A percentile compares a stretch with the other conserved stretches of the same genome.
phyloP scores from a whole-genome alignment of 192 early-diverging fungal genomes.

The Coemansia sp. region DNA sequence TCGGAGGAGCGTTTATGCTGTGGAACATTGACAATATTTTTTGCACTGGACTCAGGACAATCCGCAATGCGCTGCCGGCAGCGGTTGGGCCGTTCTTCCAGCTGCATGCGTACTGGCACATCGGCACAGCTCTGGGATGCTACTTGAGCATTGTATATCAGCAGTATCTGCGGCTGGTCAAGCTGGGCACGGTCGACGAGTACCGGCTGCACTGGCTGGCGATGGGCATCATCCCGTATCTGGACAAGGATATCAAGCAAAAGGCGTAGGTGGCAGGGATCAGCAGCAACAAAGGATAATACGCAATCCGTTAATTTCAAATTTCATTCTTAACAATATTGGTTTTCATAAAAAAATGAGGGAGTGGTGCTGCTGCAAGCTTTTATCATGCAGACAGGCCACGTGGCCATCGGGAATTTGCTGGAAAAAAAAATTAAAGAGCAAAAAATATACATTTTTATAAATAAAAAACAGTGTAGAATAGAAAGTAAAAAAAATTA shows the following conservation, averaged over 20 bases:
- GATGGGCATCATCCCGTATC: slow-evolving; percentile 49
- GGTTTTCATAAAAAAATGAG: not conserved
- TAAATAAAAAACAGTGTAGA: not conserved
- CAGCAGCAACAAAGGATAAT: no score
- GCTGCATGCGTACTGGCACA: slow-evolving; percentile 71
- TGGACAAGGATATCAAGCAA: slow-evolving; percentile 24
- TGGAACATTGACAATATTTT: slow-evolving; percentile 83
- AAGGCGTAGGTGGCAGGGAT: no score
- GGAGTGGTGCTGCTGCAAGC: not conserved
- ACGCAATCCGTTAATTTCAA: not conserved
- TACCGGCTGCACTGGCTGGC: slow-evolving; percentile 39
- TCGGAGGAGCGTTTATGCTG: slow-evolving; percentile 60
- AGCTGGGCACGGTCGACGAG: slow-evolving; percentile 42
- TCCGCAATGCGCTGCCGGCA: slow-evolving; percentile 53
- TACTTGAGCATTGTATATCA: slow-evolving; percentile 59
- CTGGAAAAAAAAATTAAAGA: slow-evolving; percentile 6
- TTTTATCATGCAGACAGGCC: not conserved
- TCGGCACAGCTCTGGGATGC: slow-evolving; percentile 60
- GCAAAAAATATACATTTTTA: slow-evolving; percentile 2
- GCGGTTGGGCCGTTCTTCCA: slow-evolving; percentile 58
- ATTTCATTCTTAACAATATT: not conserved
- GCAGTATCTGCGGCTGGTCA: slow-evolving; percentile 58
- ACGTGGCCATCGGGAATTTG: slow-evolving; percentile 5
- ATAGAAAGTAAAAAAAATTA: slow-evolving; percentile 6
- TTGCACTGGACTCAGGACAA: slow-evolving; percentile 59